These are phyloP conservation scores for Sodiomyces alkalinus DNA, from an alignment of 2,329 filamentous ascomycete species.

Conservation along the genomic window DNA sequence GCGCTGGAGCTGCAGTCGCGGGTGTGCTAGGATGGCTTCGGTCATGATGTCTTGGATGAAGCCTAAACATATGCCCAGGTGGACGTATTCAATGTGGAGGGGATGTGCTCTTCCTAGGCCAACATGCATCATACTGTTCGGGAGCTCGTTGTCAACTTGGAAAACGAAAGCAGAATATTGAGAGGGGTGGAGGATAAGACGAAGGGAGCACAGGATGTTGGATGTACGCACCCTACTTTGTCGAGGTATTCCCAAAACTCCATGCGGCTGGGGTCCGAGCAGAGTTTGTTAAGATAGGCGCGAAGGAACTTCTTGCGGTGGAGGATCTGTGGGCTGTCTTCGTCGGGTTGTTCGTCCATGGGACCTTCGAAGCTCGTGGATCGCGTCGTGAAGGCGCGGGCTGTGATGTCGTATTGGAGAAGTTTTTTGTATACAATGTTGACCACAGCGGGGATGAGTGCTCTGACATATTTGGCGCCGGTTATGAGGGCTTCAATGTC, in stretches of 20 bases:
- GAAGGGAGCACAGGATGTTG: neutral
- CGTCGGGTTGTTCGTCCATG: slow-evolving; percentile 45
- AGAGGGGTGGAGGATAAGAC: neutral
- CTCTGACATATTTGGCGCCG: slow-evolving; percentile 63
- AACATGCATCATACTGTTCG: slow-evolving; percentile 58
- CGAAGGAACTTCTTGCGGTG: slow-evolving; percentile 64
- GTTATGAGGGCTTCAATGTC: slow-evolving; percentile 56
- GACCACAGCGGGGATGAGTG: slow-evolving; percentile 69
- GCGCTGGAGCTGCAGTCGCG: slow-evolving; percentile 46
- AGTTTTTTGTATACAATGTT: slow-evolving; percentile 78
- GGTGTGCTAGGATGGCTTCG: slow-evolving; percentile 60
- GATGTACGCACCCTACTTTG: slow-evolving; percentile 55
- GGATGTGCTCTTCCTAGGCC: slow-evolving; percentile 56
- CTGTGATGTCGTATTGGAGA: slow-evolving; percentile 67
- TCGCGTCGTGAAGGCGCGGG: slow-evolving; percentile 53
- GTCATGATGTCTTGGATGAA: slow-evolving; percentile 67
- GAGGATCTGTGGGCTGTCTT: slow-evolving; percentile 59
- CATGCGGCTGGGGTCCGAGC: slow-evolving; percentile 58
- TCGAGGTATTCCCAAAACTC: slow-evolving; percentile 75
- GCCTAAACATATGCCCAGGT: slow-evolving; percentile 56
- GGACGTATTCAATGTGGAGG: slow-evolving; percentile 66
- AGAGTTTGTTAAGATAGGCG: slow-evolving; percentile 62
- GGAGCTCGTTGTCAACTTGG: too few species aligned
- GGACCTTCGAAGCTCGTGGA: slow-evolving; percentile 52
- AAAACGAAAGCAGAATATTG: neutral